phyloP scores from a whole-genome alignment of 2,329 filamentous ascomycete species.

The Cladophialophora exuberans region DNA sequence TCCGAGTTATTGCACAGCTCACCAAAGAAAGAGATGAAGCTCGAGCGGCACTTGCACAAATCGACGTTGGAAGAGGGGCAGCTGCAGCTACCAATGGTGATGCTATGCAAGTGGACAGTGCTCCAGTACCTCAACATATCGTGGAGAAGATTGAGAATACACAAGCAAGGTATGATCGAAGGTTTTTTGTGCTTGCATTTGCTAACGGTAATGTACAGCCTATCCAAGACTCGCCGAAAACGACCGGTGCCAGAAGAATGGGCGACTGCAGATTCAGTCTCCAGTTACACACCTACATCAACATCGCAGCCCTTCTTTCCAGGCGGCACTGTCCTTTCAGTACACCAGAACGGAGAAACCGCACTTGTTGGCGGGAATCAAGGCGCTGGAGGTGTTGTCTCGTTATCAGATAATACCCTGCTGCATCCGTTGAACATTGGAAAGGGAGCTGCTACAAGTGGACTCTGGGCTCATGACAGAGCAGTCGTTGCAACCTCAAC shows the following conservation, averaged over 20 bases:
- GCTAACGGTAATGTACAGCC: slow-evolving; percentile 52
- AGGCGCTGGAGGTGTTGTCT: slow-evolving; percentile 76
- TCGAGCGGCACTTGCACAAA: slow-evolving; percentile 80
- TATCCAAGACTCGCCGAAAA: slow-evolving; percentile 88
- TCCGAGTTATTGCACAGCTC: slow-evolving; percentile 87
- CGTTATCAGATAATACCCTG: slow-evolving; percentile 75
- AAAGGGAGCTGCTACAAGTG: slow-evolving; percentile 69
- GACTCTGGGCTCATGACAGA: slow-evolving; percentile 63
- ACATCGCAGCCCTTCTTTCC: slow-evolving; percentile 63
- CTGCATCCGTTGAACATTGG: slow-evolving; percentile 55
- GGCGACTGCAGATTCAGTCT: slow-evolving; percentile 75
- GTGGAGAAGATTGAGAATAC: slow-evolving; percentile 75
- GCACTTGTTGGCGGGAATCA: slow-evolving; percentile 76
- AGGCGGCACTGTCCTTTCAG: slow-evolving; percentile 59
- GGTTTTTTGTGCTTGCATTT: not conserved
- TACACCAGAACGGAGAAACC: slow-evolving; percentile 65
- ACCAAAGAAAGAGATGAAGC: slow-evolving; percentile 93
- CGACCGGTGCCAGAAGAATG: slow-evolving; percentile 82
- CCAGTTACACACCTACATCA: slow-evolving; percentile 58
- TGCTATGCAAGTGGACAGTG: slow-evolving; percentile 88
- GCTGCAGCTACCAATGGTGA: slow-evolving; percentile 65
- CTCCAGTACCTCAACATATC: slow-evolving; percentile 73
- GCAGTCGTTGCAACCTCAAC: slow-evolving; percentile 74
- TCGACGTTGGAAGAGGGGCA: slow-evolving; percentile 66
- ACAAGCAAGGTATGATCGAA: slow-evolving; percentile 70